Base-by-base conservation (phyloP, 2,329 filamentous ascomycete species). In the Massarina eburnea region DNA sequence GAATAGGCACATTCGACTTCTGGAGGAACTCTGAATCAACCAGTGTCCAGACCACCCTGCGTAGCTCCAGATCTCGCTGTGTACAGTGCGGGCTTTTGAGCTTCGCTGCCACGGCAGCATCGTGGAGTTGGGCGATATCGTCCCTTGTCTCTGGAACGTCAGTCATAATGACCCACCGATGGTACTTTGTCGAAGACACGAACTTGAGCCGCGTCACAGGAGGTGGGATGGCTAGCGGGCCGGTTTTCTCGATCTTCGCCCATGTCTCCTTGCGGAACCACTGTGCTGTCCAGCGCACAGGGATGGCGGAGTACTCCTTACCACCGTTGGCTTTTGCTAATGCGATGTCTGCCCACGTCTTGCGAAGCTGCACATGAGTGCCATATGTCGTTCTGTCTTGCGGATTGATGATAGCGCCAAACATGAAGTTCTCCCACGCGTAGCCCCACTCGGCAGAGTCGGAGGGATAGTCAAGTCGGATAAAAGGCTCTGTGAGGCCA, bases 401-500 rank as follows among this genome's bases (percentile, higher is more conserved):
- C 1, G 67, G 64, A 21, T 69, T 66, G 21, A 68, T 58, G 3
- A 67, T 50, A 20, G 51, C 52, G 12, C 67, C 66, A 30, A 70
- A 68, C 52, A 66, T 61, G 49, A 64, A 67, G 36, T 65, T 58
- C 43, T 71, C 68, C 66, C 66, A 71, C n/a, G 64, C 59, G 37
- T 50, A 62, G 12, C 68, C 68, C 53, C 58, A 62, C 38, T 71
- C 68, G 2, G 19, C 7, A 14, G 52, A 49, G 5, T 54, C 54
- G 12, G 27, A 6, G 3, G 62, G 64, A 45, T 59, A 57, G 15
- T 64, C 50, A 10, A 46, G 41, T 9, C 48, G 43, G 19, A 67
- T 56, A 32, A 46, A 53, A 21, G 64, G 61, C 49, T 71, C 68
- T 4, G 32, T 26, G 1, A 62, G 26, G 19, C 60, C 40, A 21